phyloP scores from a whole-genome alignment of 192 early-diverging fungal genomes.

The Umbelopsis vinacea region DNA sequence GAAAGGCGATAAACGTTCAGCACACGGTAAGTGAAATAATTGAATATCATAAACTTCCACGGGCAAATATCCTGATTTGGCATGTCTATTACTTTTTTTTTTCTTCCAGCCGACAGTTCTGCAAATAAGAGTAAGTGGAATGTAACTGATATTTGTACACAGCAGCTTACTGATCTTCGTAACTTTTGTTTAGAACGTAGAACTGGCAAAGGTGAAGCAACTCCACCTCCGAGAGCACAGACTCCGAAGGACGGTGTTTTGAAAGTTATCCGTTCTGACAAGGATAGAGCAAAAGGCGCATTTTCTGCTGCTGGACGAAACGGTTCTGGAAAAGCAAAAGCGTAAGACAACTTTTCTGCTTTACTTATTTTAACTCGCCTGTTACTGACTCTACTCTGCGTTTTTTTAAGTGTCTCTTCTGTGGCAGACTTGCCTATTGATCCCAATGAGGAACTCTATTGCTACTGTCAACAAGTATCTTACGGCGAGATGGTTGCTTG shows the following conservation, averaged over 20 bases:
- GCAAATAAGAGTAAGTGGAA: conserved; percentile 15
- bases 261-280: conserved; percentile 6
- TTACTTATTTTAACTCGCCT: neutral
- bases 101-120: conserved; percentile 6
- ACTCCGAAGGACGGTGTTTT: conserved; percentile 20
- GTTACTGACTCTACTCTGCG: neutral
- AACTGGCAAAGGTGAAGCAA: conserved; percentile 15
- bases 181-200: neutral
- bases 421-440: conserved; percentile 80
- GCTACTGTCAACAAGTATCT: conserved; percentile 93
- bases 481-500: conserved; percentile 98
- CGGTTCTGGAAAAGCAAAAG: conserved; percentile 20
- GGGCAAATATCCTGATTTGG: neutral
- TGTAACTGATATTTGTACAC: neutral
- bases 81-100: neutral
- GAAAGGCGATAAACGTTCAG: conserved; percentile 19
- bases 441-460: conserved; percentile 96
- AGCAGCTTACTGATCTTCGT: neutral
- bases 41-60: neutral
- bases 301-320: conserved; percentile 21
- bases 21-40: neutral
- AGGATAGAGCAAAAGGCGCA: conserved; percentile 3
- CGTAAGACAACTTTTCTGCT: neutral
- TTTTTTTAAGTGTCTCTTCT: conserved; percentile 13
- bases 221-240: conserved; percentile 13